Percentiles rank a stretch among this genome's conserved stretches.
phyloP scores from a whole-genome alignment of 2,329 filamentous ascomycete genomes.

The Pezicula radicicola region DNA sequence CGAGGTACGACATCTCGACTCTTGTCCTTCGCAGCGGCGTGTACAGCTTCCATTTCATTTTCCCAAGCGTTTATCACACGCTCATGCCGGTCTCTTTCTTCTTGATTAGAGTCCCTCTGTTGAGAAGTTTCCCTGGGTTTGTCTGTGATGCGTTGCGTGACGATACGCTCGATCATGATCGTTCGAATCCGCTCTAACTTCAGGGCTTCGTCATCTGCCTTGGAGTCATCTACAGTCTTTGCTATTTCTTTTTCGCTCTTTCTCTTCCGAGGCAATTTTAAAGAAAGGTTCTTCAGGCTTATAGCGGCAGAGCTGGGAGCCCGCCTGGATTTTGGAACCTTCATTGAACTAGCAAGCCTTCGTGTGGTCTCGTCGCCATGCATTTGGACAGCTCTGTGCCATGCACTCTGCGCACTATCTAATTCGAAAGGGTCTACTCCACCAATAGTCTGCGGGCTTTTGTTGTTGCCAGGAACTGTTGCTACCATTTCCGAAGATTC shows the following conservation, averaged over 20 bases:
- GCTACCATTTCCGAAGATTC: neutral
- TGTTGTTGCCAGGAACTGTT: too few relatives aligned
- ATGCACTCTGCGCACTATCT: neutral
- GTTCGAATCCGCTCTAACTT: slow-evolving; percentile 15
- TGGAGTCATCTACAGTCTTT: neutral
- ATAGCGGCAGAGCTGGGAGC: neutral
- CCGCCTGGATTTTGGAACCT: neutral
- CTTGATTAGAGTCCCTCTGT: neutral
- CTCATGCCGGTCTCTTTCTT: slow-evolving; percentile 7
- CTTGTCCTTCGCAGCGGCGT: slow-evolving; percentile 17
- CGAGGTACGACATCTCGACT: slow-evolving; percentile 19
- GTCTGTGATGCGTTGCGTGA: too few relatives aligned
- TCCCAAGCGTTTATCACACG: slow-evolving; percentile 21
- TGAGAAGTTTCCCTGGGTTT: too few relatives aligned
- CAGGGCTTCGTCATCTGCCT: slow-evolving; percentile 8
- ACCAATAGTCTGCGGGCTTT: neutral
- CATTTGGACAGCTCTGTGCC: neutral
- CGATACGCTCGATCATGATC: too few relatives aligned
- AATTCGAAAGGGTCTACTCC: neutral
- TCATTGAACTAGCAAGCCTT: neutral
- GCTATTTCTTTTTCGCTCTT: slow-evolving; percentile 4
- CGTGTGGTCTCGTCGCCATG: neutral
- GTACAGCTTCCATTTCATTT: slow-evolving; percentile 18
- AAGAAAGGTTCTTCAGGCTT: neutral
- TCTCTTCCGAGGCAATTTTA: slow-evolving; percentile 3